These are phyloP conservation scores for Hypoxylon sp. DNA, from an alignment of 2,329 filamentous ascomycete genomes.

Conservation along the genomic window DNA sequence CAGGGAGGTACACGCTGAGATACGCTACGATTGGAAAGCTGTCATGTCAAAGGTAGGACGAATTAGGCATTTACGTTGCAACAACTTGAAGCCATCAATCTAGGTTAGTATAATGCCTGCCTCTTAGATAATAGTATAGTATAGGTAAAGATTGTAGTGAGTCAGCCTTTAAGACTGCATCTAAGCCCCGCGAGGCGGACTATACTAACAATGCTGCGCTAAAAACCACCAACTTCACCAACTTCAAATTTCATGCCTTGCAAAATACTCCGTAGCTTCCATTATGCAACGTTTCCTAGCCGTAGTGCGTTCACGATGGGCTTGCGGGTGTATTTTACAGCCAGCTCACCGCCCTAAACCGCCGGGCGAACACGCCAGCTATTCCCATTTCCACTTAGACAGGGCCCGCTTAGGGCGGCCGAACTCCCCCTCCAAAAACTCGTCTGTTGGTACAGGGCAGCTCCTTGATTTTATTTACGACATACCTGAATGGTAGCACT, in stretches of 20 bases:
- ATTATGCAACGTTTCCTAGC: slow-evolving; percentile 19
- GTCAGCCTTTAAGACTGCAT: slow-evolving; percentile 5
- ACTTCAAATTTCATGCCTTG: slow-evolving; percentile 16
- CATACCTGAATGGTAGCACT: slow-evolving; percentile 12
- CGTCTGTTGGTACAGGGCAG: slow-evolving; percentile 28
- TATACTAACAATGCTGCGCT: background rate
- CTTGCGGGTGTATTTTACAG: slow-evolving; percentile 21
- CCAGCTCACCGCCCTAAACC: slow-evolving; percentile 42
- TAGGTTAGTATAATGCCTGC: slow-evolving; percentile 2
- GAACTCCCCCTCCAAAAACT: slow-evolving; percentile 23
- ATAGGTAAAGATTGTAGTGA: background rate
- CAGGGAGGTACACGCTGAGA: background rate
- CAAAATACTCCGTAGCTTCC: slow-evolving; percentile 5
- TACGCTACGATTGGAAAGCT: slow-evolving; percentile 11
- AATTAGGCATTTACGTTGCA: slow-evolving; percentile 5
- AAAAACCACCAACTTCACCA: background rate
- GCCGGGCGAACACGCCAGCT: slow-evolving; percentile 24
- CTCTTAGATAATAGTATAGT: background rate
- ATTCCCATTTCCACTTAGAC: slow-evolving; percentile 18
- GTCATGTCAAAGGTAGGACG: slow-evolving; percentile 1
- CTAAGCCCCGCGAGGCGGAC: background rate
- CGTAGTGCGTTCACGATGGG: slow-evolving; percentile 17
- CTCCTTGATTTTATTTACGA: slow-evolving; percentile 19
- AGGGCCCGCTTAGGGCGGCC: slow-evolving; percentile 37
- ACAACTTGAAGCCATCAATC: slow-evolving; percentile 8